Evolutionary conservation across 306 rosid species (phyloP).

Genomic region (Ammopiptanthus mongolicus): DNA sequence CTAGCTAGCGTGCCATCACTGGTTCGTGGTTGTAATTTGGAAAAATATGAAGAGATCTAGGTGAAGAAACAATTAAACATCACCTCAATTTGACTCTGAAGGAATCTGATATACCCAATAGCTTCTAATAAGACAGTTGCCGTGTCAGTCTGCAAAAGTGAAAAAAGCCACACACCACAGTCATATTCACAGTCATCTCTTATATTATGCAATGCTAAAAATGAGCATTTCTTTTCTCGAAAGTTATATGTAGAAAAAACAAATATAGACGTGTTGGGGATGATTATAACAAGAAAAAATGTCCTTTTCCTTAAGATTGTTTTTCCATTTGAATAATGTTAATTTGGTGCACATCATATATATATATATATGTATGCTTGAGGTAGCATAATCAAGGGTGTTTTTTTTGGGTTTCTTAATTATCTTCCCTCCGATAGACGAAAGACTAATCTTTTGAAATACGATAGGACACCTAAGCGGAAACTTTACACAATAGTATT

Average conservation of each 20-base stretch:
- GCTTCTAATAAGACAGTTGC: constrained; percentile 99
- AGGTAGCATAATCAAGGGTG: too few relatives aligned
- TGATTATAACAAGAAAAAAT: neutral
- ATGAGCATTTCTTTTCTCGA: neutral
- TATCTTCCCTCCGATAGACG: too few relatives aligned
- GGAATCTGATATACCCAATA: constrained; percentile 99
- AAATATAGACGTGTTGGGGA: neutral
- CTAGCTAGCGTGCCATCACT: constrained; percentile 22
- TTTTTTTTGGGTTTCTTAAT: too few relatives aligned
- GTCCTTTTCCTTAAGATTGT: neutral
- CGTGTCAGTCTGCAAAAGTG: constrained; percentile 98
- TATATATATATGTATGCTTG: too few relatives aligned
- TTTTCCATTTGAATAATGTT: neutral
- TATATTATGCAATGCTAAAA: constrained; percentile 22
- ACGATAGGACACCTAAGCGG: too few relatives aligned
- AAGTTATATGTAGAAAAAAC: neutral
- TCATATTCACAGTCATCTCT: constrained; percentile 31
- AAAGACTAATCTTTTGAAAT: too few relatives aligned
- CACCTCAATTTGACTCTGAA: constrained; percentile 99
- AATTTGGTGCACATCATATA: neutral
- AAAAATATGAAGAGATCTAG: constrained; percentile 1
- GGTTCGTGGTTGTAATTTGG: constrained; percentile 37
- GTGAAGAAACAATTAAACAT: constrained; percentile 45
- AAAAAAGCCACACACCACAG: constrained; percentile 35
- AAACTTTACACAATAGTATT: too few relatives aligned